A percentile compares a stretch with the other conserved stretches of the same genome.
Conservation (phyloP, 176 grass and related monocot genomes). For the Puccinellia tenuiflora region DNA sequence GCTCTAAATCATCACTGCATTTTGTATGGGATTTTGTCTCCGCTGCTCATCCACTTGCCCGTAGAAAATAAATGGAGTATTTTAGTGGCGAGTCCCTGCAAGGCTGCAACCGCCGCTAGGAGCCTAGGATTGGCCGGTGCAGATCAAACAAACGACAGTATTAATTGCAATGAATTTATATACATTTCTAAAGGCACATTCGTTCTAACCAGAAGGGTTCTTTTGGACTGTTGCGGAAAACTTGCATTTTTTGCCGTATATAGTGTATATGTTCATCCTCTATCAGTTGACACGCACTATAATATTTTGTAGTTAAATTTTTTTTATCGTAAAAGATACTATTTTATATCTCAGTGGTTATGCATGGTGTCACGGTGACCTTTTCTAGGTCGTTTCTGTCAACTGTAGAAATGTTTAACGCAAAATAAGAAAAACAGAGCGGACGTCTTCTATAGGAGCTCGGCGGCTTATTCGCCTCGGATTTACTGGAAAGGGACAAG, state of each 20-base stretch:
- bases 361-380: too few species aligned
- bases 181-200: too few species aligned
- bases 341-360: too few species aligned
- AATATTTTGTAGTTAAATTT: too few species aligned
- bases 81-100: neutral
- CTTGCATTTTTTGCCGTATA: neutral
- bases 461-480: too few species aligned
- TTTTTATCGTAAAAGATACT: too few species aligned
- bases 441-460: too few species aligned
- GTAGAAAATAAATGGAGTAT: neutral
- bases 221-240: neutral
- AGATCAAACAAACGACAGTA: slow-evolving; percentile 5
- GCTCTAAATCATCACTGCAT: neutral
- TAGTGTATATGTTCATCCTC: neutral
- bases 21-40: neutral
- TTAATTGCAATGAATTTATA: neutral
- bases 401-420: too few species aligned
- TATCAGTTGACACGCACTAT: too few species aligned
- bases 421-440: too few species aligned
- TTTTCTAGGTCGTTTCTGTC: too few species aligned
- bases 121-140: slow-evolving; percentile 6
- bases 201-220: neutral
- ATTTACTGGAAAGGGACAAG: neutral
- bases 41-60: neutral
- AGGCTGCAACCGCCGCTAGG: neutral